phyloP scores from a whole-genome alignment of 129 eudicot species.

The Flaveria brownii region DNA sequence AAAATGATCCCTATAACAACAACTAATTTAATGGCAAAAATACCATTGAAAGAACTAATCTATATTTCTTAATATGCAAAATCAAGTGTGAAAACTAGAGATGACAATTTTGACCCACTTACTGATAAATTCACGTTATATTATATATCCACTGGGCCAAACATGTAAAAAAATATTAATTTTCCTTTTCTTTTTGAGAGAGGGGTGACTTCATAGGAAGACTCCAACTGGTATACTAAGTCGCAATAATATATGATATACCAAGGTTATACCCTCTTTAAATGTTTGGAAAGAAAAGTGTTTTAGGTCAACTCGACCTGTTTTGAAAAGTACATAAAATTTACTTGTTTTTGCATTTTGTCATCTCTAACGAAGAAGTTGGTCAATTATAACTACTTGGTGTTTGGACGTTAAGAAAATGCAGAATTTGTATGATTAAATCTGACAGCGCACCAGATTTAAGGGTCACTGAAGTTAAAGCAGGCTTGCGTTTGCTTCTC shows the following conservation, averaged over 20 bases:
- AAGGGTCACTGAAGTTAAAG: constrained; percentile 43
- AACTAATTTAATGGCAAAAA: no score
- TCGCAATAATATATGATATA: neutral
- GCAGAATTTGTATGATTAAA: neutral
- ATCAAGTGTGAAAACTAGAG: no score
- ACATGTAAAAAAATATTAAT: neutral
- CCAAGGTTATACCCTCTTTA: neutral
- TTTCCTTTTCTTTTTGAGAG: neutral
- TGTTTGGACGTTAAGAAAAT: neutral
- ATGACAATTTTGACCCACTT: no score
- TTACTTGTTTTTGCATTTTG: constrained; percentile 5
- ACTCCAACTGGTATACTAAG: neutral
- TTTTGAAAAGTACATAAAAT: neutral
- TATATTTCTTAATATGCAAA: no score
- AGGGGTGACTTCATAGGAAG: neutral
- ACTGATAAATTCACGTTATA: no score
- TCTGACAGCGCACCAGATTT: constrained; percentile 63
- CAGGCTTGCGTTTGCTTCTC: constrained; percentile 68
- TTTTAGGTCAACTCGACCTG: neutral
- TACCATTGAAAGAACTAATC: no score
- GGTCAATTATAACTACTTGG: neutral
- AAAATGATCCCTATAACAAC: no score
- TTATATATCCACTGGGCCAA: no score
- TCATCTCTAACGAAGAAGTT: neutral
- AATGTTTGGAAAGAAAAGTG: neutral